These are phyloP conservation scores for Zopfochytrium polystomum DNA, from an alignment of 371 early-diverging fungal genomes.

Conservation along the genomic window DNA sequence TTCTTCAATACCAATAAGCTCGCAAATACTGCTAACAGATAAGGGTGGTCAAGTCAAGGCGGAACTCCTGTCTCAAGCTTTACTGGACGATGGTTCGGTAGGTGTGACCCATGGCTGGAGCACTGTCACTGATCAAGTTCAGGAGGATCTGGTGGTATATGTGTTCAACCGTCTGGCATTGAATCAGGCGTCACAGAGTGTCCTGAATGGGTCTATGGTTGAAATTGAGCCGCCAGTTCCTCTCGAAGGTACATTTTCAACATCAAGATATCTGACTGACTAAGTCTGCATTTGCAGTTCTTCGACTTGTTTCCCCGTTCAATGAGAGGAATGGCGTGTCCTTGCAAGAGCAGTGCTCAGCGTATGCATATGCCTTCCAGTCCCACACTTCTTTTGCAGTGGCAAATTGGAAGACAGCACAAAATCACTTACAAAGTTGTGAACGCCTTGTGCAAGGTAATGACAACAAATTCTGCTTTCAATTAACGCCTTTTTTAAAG, in stretches of 20 bases:
- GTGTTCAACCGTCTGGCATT: constrained; percentile 6
- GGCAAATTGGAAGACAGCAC: constrained; percentile 4
- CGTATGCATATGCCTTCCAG: constrained; percentile 5
- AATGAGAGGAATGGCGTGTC: neutral
- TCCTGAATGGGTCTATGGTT: neutral
- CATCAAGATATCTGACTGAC: neutral
- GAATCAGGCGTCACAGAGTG: neutral
- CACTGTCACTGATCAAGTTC: too few species aligned
- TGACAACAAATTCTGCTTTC: neutral
- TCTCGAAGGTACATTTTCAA: constrained; percentile 2
- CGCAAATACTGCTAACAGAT: constrained; percentile 9
- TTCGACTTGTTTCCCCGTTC: neutral
- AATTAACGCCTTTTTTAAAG: constrained; percentile 13
- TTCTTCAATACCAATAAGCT: neutral
- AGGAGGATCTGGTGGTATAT: constrained; percentile 4
- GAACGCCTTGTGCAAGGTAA: neutral
- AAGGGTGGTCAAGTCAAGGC: constrained; percentile 8
- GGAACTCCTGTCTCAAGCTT: neutral
- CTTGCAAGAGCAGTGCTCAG: neutral
- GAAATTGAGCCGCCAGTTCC: constrained; percentile 14
- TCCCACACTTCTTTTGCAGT: constrained; percentile 9
- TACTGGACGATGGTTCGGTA: neutral
- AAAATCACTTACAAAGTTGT: constrained; percentile 5
- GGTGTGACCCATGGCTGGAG: too few species aligned
- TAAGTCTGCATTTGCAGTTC: neutral